Evolutionary conservation across 1,284 basidiomycete species (phyloP), one percentile per base, ranked within the genome.

Genomic region (Veloporphyrellus conicus): DNA sequence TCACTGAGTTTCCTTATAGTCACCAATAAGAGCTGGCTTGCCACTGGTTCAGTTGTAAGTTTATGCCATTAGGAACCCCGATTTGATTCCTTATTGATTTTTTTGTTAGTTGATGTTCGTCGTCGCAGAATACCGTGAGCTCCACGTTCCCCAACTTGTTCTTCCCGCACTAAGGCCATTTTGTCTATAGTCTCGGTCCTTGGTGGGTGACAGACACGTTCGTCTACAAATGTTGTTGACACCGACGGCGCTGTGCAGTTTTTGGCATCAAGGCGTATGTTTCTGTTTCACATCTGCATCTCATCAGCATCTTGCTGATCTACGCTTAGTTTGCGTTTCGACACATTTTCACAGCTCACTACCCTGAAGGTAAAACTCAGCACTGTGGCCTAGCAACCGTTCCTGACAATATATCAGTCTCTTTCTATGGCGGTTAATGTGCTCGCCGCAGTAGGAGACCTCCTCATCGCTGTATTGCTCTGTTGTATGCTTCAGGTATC

Each of bases 361-460:
- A 37, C 7, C 0, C 47, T 49, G n/a, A 50, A 73, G 70, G 64
- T 65, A 46, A 15, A 31, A 12, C 6, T 10, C n/a, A 8, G 16
- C 14, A 4, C 6, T 10, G 1, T 4, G 12, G n/a, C n/a, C n/a
- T n/a, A n/a, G n/a, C n/a, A 22, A 20, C 11, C 3, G 9, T 6
- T 15, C 2, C 43, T 60, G 28, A 62, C 35, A 6, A 29, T 1
- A 7, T 9, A 1, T n/a, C 19, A 63, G 64, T 56, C 54, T 16
- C 68, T 82, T 14, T 81, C 80, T 0, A 77, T 82, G 55, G 54
- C 71, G 15, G 72, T 83, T 43, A 84, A 83, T 52, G 74, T 72
- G 0, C 66, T 81, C n/a, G 78, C 79, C 0, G 82, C 78, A 0
- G 77, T 71, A 4, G 74, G 77, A 2, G 82, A 84, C 49, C 71